A percentile compares a stretch with the other conserved stretches of the same genome.
Conservation (phyloP, 1,284 basidiomycete species). For the Leucoagaricus sp. region DNA sequence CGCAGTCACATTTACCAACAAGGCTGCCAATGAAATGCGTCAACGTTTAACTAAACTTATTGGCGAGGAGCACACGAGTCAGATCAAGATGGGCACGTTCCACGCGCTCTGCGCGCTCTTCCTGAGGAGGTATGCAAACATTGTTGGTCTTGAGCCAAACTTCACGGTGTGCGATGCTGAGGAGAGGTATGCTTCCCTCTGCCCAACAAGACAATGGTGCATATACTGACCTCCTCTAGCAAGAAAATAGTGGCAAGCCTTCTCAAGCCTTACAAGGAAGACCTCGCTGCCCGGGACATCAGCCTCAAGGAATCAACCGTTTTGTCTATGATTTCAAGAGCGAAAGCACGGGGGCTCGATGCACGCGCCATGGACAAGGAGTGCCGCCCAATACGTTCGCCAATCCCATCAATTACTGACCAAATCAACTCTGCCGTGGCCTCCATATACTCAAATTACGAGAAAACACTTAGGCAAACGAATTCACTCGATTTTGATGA, state of each 20-base stretch:
- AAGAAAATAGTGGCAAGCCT: slow-evolving; percentile 72
- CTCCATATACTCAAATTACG: slow-evolving; percentile 71
- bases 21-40: slow-evolving; percentile 90
- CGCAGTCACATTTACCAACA: slow-evolving; percentile 87
- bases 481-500: slow-evolving; percentile 93
- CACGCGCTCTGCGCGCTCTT: slow-evolving; percentile 79
- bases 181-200: slow-evolving; percentile 60
- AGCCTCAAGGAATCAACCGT: slow-evolving; percentile 63
- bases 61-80: slow-evolving; percentile 59
- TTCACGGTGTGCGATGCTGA: slow-evolving; percentile 86
- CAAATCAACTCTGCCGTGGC: slow-evolving; percentile 45
- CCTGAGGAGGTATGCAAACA: slow-evolving; percentile 65
- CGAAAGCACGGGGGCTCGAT: slow-evolving; percentile 73
- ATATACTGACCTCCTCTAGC: slow-evolving; percentile 39
- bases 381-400: slow-evolving; percentile 18
- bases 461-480: slow-evolving; percentile 56
- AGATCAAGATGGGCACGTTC: slow-evolving; percentile 81
- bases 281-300: slow-evolving; percentile 49
- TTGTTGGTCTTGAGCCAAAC: slow-evolving; percentile 68
- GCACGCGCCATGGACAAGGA: slow-evolving; percentile 46
- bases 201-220: background rate
- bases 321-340: slow-evolving; percentile 73
- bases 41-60: slow-evolving; percentile 73
- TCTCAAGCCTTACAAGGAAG: slow-evolving; percentile 57
- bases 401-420: slow-evolving; percentile 18